Evolutionary conservation across 2,329 filamentous ascomycete genomes (phyloP).

Genomic region (Paecilomyces dactylethromorphus): DNA sequence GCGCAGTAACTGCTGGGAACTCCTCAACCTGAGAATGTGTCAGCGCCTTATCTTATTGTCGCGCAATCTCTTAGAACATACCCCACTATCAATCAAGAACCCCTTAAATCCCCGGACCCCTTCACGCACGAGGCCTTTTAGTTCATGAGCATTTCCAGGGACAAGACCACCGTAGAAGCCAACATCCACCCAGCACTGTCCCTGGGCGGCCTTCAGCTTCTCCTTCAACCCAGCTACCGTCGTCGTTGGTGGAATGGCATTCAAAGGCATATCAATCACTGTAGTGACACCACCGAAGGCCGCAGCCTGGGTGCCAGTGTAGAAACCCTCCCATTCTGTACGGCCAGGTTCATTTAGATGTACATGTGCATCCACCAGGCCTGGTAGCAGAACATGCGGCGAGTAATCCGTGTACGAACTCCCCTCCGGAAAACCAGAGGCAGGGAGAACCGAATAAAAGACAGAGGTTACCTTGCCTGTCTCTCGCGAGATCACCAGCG

Average conservation of each 20-base stretch:
- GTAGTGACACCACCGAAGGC: conserved; percentile 95
- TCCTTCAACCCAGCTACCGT: conserved; percentile 74
- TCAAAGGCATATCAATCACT: conserved; percentile 94
- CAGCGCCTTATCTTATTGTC: not conserved
- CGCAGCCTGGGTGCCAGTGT: conserved; percentile 86
- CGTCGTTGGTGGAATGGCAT: conserved; percentile 93
- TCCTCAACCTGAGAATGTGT: conserved; percentile 67
- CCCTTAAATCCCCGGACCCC: conserved; percentile 96
- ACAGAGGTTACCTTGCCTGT: conserved; percentile 83
- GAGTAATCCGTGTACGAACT: conserved; percentile 77
- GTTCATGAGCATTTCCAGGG: conserved; percentile 75
- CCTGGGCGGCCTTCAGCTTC: conserved; percentile 76
- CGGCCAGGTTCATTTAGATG: conserved; percentile 95
- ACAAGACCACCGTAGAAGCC: conserved; percentile 95
- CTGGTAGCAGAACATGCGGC: conserved; percentile 77
- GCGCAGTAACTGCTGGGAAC: conserved; percentile 80
- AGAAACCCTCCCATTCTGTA: conserved; percentile 98
- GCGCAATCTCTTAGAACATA: conserved; percentile 43
- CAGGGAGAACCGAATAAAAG: conserved; percentile 65
- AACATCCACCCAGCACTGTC: conserved; percentile 97
- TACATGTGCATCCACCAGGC: conserved; percentile 92
- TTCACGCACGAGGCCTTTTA: conserved; percentile 72
- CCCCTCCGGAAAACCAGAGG: conserved; percentile 64
- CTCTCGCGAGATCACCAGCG: conserved; percentile 66
- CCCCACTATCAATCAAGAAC: conserved; percentile 93